Conservation (phyloP, 805 yeast genomes). For the Metschnikowia peoriensis region DNA sequence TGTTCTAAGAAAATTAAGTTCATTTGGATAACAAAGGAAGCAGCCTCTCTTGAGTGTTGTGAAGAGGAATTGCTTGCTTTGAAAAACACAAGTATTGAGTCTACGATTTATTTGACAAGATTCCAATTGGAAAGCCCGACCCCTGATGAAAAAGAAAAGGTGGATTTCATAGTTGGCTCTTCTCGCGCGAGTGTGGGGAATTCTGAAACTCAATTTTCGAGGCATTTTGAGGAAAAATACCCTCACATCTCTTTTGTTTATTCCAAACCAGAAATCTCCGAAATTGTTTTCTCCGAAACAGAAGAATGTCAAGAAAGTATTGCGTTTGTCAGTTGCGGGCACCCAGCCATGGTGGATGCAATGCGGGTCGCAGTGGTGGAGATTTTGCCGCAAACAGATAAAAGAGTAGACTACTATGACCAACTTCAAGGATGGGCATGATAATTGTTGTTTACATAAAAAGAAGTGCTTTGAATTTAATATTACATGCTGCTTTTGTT, state of each 20-base stretch:
- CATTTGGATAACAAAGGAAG: conserved; percentile 38
- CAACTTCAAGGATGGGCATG: conserved; percentile 9
- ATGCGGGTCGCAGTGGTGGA: conserved; percentile 47
- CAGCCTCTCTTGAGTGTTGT: conserved; percentile 36
- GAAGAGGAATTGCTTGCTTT: conserved; percentile 32
- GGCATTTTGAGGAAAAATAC: conserved; percentile 18
- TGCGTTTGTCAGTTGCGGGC: conserved; percentile 62
- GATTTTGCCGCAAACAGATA: conserved; percentile 32
- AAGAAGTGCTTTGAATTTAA: background rate
- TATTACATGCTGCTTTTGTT: too few relatives aligned
- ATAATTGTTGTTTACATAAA: background rate
- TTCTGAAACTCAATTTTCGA: background rate
- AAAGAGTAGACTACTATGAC: conserved; percentile 66
- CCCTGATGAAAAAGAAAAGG: background rate
- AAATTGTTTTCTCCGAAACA: conserved; percentile 35
- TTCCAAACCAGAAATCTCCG: conserved; percentile 40
- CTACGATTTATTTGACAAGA: conserved; percentile 33
- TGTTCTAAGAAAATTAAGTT: conserved; percentile 19
- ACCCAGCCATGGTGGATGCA: conserved; percentile 54
- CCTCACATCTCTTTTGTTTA: conserved; percentile 39
- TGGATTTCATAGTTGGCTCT: background rate
- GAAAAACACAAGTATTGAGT: conserved; percentile 29
- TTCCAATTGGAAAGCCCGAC: background rate
- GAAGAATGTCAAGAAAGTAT: conserved; percentile 33
- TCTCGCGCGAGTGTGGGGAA: background rate